These are phyloP conservation scores for Chenopodium suecicum DNA, from an alignment of 148 eudicot genomes.

Conservation along the genomic window DNA sequence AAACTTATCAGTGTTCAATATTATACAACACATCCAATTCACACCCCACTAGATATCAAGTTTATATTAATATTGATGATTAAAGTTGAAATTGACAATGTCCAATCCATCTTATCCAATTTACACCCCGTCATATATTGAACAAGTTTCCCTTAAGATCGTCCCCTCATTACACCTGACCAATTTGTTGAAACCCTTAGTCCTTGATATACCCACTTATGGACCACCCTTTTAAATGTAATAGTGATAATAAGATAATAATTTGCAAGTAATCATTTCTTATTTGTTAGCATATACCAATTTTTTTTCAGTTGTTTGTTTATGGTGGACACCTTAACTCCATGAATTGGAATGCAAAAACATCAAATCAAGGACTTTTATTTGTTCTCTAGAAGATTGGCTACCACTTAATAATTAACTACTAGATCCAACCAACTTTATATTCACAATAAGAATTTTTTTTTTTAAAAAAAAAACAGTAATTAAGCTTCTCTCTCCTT, in stretches of 20 bases:
- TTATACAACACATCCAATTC: too few species aligned
- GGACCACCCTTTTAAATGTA: background rate
- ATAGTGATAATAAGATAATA: constrained; percentile 3
- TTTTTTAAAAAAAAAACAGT: background rate
- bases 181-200: background rate
- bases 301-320: constrained; percentile 21
- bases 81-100: too few species aligned
- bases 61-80: too few species aligned
- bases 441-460: background rate
- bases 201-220: background rate
- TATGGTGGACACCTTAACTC: constrained; percentile 21
- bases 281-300: background rate
- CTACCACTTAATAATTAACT: constrained; percentile 18
- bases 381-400: constrained; percentile 14
- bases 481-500: background rate
- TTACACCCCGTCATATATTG: too few species aligned
- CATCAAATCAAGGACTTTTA: constrained; percentile 29
- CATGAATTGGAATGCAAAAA: constrained; percentile 16
- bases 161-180: too few species aligned
- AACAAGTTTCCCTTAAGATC: too few species aligned
- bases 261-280: constrained; percentile 12
- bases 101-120: too few species aligned
- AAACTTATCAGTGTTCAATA: too few species aligned
- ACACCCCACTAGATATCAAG: too few species aligned
- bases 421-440: constrained; percentile 18